phyloP scores from a whole-genome alignment of 2,329 filamentous ascomycete genomes.

The Scedosporium boydii region DNA sequence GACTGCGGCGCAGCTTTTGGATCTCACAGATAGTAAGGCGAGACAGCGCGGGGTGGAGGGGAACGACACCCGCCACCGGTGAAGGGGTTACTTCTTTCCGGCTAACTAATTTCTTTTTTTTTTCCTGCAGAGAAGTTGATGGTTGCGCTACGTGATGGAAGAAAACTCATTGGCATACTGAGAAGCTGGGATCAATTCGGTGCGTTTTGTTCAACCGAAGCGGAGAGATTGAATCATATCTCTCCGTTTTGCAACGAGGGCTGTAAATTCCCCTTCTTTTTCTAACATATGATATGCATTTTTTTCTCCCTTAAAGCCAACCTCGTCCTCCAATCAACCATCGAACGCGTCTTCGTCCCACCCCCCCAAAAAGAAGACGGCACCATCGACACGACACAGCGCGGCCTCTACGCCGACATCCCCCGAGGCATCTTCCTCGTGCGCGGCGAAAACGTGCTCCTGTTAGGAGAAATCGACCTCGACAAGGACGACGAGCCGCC shows the following conservation, averaged over 20 bases:
- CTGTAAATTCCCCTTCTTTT: background rate
- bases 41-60: background rate
- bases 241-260: background rate
- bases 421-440: slow-evolving; percentile 83
- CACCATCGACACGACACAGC: slow-evolving; percentile 20
- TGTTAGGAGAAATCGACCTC: slow-evolving; percentile 92
- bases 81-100: background rate
- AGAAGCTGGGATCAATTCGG: slow-evolving; percentile 98
- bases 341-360: slow-evolving; percentile 71
- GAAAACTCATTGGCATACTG: slow-evolving; percentile 86
- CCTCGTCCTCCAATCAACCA: slow-evolving; percentile 84
- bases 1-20: slow-evolving; percentile 87
- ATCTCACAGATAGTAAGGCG: slow-evolving; percentile 84
- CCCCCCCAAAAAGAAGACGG: slow-evolving; percentile 32
- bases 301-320: slow-evolving; percentile 48
- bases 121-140: slow-evolving; percentile 74
- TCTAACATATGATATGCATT: background rate
- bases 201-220: slow-evolving; percentile 32
- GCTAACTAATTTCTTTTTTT: background rate
- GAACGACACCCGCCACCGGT: too few relatives aligned
- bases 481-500: slow-evolving; percentile 89
- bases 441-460: slow-evolving; percentile 90
- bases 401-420: slow-evolving; percentile 69
- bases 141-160: slow-evolving; percentile 81
- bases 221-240: background rate